Conservation (phyloP, 805 yeast genomes). For the Suhomyces sp. region DNA sequence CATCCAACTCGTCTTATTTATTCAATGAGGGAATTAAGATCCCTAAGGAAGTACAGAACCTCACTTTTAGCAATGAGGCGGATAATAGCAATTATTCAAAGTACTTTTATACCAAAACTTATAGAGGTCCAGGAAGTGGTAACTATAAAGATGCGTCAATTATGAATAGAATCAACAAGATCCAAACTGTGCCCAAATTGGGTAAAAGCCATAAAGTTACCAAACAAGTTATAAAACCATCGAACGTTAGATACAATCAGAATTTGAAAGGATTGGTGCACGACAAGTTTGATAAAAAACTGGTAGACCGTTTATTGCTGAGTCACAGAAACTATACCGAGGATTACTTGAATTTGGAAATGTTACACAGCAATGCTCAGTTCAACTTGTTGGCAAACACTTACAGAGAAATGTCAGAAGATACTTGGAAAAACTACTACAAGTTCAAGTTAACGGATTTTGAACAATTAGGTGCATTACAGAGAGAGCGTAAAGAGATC, state of each 20-base stretch:
- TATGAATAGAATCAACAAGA: constrained; percentile 37
- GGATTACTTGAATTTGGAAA: constrained; percentile 39
- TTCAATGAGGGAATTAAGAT: constrained; percentile 26
- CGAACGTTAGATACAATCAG: constrained; percentile 14
- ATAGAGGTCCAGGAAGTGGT: constrained; percentile 46
- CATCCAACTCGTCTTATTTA: constrained; percentile 19
- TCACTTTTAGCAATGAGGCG: constrained; percentile 33
- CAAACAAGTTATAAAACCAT: constrained; percentile 15
- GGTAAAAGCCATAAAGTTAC: constrained; percentile 16
- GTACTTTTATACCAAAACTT: constrained; percentile 39
- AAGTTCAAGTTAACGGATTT: constrained; percentile 38
- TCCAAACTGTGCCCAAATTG: constrained; percentile 18
- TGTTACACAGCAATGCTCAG: constrained; percentile 42
- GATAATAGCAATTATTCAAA: constrained; percentile 34
- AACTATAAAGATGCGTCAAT: constrained; percentile 44
- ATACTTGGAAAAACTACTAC: constrained; percentile 40
- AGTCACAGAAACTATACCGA: constrained; percentile 30
- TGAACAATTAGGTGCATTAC: constrained; percentile 29
- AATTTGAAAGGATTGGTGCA: constrained; percentile 38
- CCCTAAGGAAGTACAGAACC: constrained; percentile 34
- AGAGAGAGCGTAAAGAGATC: constrained; percentile 14
- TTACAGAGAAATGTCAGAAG: constrained; percentile 36
- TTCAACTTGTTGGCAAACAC: constrained; percentile 39
- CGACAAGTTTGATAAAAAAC: constrained; percentile 29
- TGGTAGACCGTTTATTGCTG: constrained; percentile 27